Conservation (phyloP, 2,329 filamentous ascomycete species). For the Clonostachys solani region DNA sequence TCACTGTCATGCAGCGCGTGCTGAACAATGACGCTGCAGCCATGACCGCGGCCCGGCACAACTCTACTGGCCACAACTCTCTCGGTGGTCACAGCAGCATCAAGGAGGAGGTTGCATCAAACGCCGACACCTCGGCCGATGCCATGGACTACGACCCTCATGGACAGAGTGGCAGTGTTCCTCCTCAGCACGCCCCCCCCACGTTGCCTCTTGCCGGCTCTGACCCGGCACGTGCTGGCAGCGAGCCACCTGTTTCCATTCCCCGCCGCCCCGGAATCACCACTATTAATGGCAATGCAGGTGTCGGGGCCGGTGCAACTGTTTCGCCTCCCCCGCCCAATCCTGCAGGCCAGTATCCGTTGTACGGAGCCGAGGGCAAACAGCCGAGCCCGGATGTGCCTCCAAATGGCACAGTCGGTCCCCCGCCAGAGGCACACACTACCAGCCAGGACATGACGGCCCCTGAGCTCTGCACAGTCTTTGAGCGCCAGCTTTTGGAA, state of each 20-base stretch:
- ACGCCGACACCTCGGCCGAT: conserved; percentile 48
- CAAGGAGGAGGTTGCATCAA: conserved; percentile 53
- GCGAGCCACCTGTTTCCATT: conserved; percentile 45
- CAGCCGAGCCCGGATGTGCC: conserved; percentile 24
- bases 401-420: conserved; percentile 20
- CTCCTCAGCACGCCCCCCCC: conserved; percentile 14
- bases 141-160: conserved; percentile 51
- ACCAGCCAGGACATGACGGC: conserved; percentile 52
- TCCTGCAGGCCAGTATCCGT: not conserved
- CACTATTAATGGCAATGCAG: conserved; percentile 55
- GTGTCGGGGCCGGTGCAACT: conserved; percentile 13
- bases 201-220: conserved; percentile 27
- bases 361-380: conserved; percentile 22
- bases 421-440: conserved; percentile 19
- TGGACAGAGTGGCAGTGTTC: conserved; percentile 11
- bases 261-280: conserved; percentile 49
- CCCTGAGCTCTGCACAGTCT: conserved; percentile 52
- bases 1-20: conserved; percentile 59
- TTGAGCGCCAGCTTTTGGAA: conserved; percentile 56
- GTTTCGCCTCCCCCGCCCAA: conserved; percentile 39
- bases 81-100: conserved; percentile 21
- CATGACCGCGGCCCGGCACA: conserved; percentile 22
- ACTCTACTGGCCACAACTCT: conserved; percentile 18
- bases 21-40: conserved; percentile 46
- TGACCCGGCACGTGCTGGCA: conserved; percentile 38